Base-by-base conservation (phyloP, 192 early-diverging fungal genomes). In the Dispira simplex region DNA sequence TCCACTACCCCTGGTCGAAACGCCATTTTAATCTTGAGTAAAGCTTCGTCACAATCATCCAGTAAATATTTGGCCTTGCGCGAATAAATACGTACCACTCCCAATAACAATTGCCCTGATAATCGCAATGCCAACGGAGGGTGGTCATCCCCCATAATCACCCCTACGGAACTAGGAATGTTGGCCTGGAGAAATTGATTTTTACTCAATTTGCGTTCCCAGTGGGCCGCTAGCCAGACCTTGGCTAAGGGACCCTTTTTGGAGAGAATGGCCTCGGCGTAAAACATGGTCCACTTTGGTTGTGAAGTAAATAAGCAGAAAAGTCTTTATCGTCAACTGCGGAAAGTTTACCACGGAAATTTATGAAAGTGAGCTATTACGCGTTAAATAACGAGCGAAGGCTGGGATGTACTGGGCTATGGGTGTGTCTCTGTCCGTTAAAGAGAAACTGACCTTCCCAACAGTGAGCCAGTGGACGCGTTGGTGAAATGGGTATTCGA, bases 171-270 rank as follows among this genome's bases (percentile, higher is more conserved):
- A 21, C 74, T 80, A 48, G 86, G 76, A 52, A 99, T 84, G 74
- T 93, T 92, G n/a, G 97, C 89, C 62, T 95, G 90, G 53, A 98
- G 69, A 60, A 96, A 84, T 78, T 99, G 93, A 8, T 83, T 75
- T 70, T 99, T 99, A 64, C 85, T 88, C 39, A 99, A 77, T 81
- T 99, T 99, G 70, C 88, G 79, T 74, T 99, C 97, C 85, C 89
- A 90, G 66, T 98, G 92, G 32, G 95, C 90, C 14, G 97, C 97
- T 21, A 99, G 82, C 97, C 97, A 99, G 64, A 97, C 90, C 70
- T 90, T 90, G 63, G 91, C 90, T 56, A 99, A 78, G 48, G 93
- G 85, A 6, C 94, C 93, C 73, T 89, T 88, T 63, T 86, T 86
- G 43, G 85, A 83, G 26, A 87, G 76, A 56, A 90, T 83, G 52